Evolutionary conservation across 495 filamentous ascomycete genomes (phyloP), one percentile per base, ranked within the genome.

Genomic region (Hypomontagnella monticulosa): DNA sequence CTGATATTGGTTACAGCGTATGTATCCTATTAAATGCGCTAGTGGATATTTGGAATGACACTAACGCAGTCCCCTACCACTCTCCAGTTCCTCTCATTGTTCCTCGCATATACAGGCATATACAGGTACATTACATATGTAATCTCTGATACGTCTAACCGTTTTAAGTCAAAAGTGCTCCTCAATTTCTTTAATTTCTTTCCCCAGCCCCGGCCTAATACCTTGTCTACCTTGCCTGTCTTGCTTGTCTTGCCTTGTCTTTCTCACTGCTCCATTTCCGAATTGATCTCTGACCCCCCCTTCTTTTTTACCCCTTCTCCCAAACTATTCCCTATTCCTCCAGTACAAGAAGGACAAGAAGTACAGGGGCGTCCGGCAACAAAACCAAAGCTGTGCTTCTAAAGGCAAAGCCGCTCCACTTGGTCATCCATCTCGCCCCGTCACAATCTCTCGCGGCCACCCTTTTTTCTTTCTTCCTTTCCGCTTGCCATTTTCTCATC

Each of bases 381-480:
- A 59, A 54, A 55, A 61, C 64, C 37, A 69, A 57, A 63, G 42
- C 60, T 63, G 53, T 46, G 30, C 66, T 60, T 23, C 34, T 44
- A 61, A 66, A 66, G 56, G 41, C 49, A 63, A 68, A 58, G 37
- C 19, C 44, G 60, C 59, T 69, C 66, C 66, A 69, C 66, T 69
- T 63, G 54, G 37, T 57, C 55, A 56, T 63, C 55, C 60, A 63
- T 68, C 65, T 69, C 55, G 65, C 65, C 66, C 66, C 66, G 66
- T 69, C 54, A 69, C 66, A 69, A 69, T 69, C 66, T 68, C 65
- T 69, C 50, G 53, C 60, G 66, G 49, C 60, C 66, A 69, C 69
- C 58, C 69, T 69, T 71, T 69, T 69, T 66, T 66, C 59, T 67
- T 53, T 64, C 69, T 66, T 74, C 66, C 61, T 69, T 66, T 69